Conservation (phyloP, 805 yeast genomes). For the Wickerhamomyces rabaulensis region DNA sequence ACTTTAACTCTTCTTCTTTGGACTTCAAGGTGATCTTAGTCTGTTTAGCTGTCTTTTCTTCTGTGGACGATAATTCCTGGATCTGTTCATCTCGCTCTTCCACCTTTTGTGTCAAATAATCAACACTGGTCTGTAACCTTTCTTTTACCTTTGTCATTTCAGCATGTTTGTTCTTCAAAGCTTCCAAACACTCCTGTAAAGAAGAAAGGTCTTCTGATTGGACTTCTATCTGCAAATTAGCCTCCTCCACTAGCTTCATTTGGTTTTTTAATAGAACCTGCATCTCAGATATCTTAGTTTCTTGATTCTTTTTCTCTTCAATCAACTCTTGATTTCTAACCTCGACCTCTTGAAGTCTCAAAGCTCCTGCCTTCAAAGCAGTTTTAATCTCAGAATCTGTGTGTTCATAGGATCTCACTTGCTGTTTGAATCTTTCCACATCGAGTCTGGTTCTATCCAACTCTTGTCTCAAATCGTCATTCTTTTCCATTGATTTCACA, state of each 20-base stretch:
- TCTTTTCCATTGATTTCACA: neutral
- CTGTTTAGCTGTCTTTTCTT: neutral
- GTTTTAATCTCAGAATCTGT: neutral
- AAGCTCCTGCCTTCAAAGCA: neutral
- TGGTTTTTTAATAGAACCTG: slow-evolving; percentile 1
- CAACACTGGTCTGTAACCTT: neutral
- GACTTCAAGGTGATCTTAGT: neutral
- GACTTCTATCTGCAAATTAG: slow-evolving; percentile 4
- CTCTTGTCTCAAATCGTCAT: neutral
- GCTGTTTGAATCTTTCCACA: neutral
- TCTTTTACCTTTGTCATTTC: neutral
- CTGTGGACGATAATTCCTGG: neutral
- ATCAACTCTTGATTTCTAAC: neutral
- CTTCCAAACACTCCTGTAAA: neutral
- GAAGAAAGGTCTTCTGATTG: neutral
- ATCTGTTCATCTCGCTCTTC: neutral
- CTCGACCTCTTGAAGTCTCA: neutral
- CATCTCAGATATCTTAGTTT: neutral
- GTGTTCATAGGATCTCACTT: neutral
- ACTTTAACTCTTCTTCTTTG: slow-evolving; percentile 14
- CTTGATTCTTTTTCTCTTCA: neutral
- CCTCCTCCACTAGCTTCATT: slow-evolving; percentile 3
- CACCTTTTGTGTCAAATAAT: neutral
- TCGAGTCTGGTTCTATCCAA: neutral
- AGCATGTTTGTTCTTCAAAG: neutral